A percentile compares a stretch with the other conserved stretches of the same genome.
phyloP scores from a whole-genome alignment of 148 eudicot species.

The Heliosperma pusillum region DNA sequence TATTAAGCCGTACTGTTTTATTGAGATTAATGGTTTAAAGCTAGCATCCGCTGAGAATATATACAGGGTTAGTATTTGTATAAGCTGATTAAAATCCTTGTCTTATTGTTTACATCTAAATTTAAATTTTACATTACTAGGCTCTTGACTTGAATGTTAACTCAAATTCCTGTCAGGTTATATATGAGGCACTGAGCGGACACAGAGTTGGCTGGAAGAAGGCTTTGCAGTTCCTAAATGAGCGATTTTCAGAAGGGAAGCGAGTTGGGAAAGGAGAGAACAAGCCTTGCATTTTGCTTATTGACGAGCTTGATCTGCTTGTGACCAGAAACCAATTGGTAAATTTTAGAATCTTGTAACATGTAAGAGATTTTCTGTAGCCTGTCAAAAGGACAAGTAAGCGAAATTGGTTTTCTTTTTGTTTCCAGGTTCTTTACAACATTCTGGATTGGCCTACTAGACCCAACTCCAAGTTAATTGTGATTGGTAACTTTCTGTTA shows the following conservation, averaged over 20 bases:
- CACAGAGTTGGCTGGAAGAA: slow-evolving; percentile 93
- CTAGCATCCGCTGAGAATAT: slow-evolving; percentile 94
- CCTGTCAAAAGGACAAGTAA: neutral
- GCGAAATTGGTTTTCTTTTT: slow-evolving; percentile 1
- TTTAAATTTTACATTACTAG: neutral
- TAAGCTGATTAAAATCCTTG: slow-evolving; percentile 10
- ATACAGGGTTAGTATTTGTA: slow-evolving; percentile 51
- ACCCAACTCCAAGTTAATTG: slow-evolving; percentile 85
- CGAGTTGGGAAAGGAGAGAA: slow-evolving; percentile 60
- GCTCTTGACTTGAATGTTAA: slow-evolving; percentile 16
- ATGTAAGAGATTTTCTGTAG: neutral
- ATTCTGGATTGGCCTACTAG: slow-evolving; percentile 99
- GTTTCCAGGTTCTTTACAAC: slow-evolving; percentile 88
- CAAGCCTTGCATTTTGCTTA: slow-evolving; percentile 85
- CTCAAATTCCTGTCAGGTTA: slow-evolving; percentile 52
- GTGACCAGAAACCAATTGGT: slow-evolving; percentile 96
- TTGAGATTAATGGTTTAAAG: slow-evolving; percentile 90
- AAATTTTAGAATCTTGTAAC: slow-evolving; percentile 8
- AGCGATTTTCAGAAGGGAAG: slow-evolving; percentile 72
- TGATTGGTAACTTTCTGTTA: slow-evolving; percentile 56
- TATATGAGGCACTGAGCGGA: slow-evolving; percentile 90
- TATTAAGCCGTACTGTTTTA: slow-evolving; percentile 75
- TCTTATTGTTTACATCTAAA: slow-evolving; percentile 14
- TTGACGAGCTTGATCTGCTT: slow-evolving; percentile 95
- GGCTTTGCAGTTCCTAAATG: slow-evolving; percentile 81